phyloP scores from a whole-genome alignment of 1,284 basidiomycete genomes.

The Leccinum griseonigrum region DNA sequence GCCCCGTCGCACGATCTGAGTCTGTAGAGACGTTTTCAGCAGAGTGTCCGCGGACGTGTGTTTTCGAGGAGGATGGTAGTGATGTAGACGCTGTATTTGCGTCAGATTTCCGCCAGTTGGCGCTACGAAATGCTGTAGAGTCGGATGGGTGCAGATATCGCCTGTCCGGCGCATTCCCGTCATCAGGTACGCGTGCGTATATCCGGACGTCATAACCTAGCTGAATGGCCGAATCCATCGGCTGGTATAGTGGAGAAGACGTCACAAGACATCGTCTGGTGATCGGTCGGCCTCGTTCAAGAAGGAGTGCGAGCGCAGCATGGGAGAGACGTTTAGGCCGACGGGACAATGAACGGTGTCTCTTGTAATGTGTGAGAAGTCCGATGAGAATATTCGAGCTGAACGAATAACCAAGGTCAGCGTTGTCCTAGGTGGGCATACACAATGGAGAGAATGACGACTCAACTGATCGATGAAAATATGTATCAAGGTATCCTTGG shows the following conservation, averaged over 20 bases:
- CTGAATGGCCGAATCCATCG: slow-evolving; percentile 70
- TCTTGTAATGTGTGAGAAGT: slow-evolving; percentile 62
- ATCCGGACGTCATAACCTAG: slow-evolving; percentile 81
- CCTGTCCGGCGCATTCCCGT: slow-evolving; percentile 58
- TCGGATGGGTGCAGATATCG: slow-evolving; percentile 18
- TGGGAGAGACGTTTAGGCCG: slow-evolving; percentile 55
- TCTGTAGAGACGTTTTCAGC: slow-evolving; percentile 33
- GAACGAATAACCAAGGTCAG: slow-evolving; percentile 1
- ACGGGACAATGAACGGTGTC: slow-evolving; percentile 40
- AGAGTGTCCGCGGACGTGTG: slow-evolving; percentile 28
- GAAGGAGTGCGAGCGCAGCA: slow-evolving; percentile 64
- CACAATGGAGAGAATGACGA: slow-evolving; percentile 17
- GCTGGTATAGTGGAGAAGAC: slow-evolving; percentile 79
- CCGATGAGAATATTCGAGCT: slow-evolving; percentile 87
- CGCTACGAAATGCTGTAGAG: slow-evolving; percentile 8
- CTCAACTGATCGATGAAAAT: slow-evolving; percentile 85
- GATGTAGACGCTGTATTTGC: neutral
- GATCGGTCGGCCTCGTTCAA: slow-evolving; percentile 71
- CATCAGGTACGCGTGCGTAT: slow-evolving; percentile 75
- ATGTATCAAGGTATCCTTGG: slow-evolving; percentile 65
- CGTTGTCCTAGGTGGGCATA: slow-evolving; percentile 2
- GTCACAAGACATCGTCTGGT: slow-evolving; percentile 73
- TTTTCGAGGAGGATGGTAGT: slow-evolving; percentile 12
- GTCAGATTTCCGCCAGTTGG: slow-evolving; percentile 26
- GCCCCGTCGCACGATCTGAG: slow-evolving; percentile 17